Base-by-base conservation (phyloP, 179 eudicot species). In the Heliamphora pulchella region DNA sequence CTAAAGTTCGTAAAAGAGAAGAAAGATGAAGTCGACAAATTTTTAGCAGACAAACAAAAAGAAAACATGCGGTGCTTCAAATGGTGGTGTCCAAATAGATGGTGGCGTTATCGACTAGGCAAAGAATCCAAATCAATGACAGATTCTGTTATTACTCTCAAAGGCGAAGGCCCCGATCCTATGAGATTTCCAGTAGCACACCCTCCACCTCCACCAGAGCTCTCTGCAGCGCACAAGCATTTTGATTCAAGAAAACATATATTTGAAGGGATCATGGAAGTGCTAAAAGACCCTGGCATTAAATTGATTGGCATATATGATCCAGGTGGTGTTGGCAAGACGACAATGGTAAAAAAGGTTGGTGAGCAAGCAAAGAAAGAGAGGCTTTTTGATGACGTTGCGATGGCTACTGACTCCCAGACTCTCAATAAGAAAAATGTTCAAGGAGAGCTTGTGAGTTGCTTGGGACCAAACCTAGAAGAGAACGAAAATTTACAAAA, bases 241-340 rank as follows among this genome's bases (percentile, higher is more conserved):
- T 68, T 67, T 79, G 81, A 43, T 2, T 79, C 81, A 0, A 79
- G 81, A 57, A 1, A 69, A 67, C 0, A 17, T 0, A 64, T 71
- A 15, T 54, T 69, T n/a, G 5, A 9, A 0, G 39, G 47, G 43
- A 69, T 79, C 50, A 15, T 71, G 44, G 68, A 70, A 48, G 81
- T 76, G 5, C 46, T 79, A 0, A 69, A 57, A 43, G 81, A 68
- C 10, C 55, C 59, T 69, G 51, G 1, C 14, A 7, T n/a, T 63
- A 14, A 71, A 46, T 17, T 70, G 65, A 48, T 84, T 63, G 82
- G 84, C 1, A 58, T 84, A 2, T 57, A 76, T 76, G 87, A 85
- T 4, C 73, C 73, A 80, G 78, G 78, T 3, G 87, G 87, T 15
- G 81, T 76, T 57, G 87, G 87, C 10, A 85, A 85, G 54, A 82